A percentile compares a stretch with the other conserved stretches of the same genome.
These are phyloP conservation scores for Juncus effusus DNA, from an alignment of 176 grass and related monocot genomes.

Conservation along the genomic window DNA sequence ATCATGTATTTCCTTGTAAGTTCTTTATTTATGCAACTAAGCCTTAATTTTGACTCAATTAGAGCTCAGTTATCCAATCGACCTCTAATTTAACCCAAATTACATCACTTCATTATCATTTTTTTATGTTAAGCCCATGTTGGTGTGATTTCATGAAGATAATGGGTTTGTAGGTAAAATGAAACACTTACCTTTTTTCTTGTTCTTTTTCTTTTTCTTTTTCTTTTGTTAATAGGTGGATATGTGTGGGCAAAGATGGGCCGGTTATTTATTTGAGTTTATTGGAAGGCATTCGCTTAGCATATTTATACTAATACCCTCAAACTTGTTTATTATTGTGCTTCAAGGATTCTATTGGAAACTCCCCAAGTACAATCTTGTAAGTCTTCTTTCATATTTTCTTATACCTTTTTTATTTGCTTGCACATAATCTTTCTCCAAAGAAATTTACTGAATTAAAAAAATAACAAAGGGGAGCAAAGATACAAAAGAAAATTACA, in stretches of 20 bases:
- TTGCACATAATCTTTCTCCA: too few species aligned
- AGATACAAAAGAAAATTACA: not conserved
- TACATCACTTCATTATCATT: not conserved
- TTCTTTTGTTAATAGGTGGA: conserved; percentile 52
- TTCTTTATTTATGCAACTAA: conserved; percentile 5
- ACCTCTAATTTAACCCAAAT: not conserved
- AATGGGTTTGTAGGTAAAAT: too few species aligned
- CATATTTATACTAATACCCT: conserved; percentile 75
- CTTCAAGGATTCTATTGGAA: conserved; percentile 94
- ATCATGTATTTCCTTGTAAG: conserved; percentile 70
- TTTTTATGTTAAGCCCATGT: not conserved
- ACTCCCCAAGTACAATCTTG: conserved; percentile 78
- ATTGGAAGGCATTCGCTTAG: conserved; percentile 73
- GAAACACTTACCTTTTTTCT: not conserved
- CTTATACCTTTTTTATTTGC: not conserved
- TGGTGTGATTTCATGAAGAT: too few species aligned
- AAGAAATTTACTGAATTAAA: too few species aligned
- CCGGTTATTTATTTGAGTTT: conserved; percentile 60
- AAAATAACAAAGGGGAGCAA: not conserved
- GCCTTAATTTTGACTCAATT: not conserved
- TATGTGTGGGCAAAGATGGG: conserved; percentile 54
- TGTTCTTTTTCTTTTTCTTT: not conserved
- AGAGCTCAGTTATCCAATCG: not conserved
- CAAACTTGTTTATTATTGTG: conserved; percentile 76
- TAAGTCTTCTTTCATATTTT: conserved; percentile 31